These are phyloP conservation scores for Tolypocladium ovalisporum DNA, from an alignment of 2,329 filamentous ascomycete genomes.

Conservation along the genomic window DNA sequence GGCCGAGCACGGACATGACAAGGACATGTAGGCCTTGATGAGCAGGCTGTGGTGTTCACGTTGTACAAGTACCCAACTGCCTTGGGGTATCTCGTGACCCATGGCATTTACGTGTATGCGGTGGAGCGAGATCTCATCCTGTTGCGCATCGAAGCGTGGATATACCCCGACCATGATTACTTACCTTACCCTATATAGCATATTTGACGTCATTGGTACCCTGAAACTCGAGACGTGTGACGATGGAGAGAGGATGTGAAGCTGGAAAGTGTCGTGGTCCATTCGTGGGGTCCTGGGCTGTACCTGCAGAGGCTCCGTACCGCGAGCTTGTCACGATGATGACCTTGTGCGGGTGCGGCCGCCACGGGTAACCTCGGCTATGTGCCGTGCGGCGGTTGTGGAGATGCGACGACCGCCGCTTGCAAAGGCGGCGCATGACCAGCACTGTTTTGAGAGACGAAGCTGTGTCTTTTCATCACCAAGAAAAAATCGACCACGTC, in stretches of 20 bases:
- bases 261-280: neutral
- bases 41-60: neutral
- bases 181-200: neutral
- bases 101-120: neutral
- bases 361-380: slow-evolving; percentile 7
- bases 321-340: neutral
- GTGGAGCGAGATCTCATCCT: neutral
- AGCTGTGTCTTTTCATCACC: neutral
- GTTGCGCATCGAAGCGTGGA: neutral
- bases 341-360: neutral
- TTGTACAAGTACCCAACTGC: neutral
- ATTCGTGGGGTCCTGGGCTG: neutral
- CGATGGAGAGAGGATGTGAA: too few species aligned
- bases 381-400: slow-evolving; percentile 2
- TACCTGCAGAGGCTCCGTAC: neutral
- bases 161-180: neutral
- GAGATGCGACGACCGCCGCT: slow-evolving; percentile 1
- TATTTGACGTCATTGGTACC: neutral
- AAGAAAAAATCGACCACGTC: neutral
- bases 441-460: neutral
- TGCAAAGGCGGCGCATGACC: neutral
- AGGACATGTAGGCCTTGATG: neutral
- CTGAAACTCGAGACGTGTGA: neutral
- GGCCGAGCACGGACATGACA: slow-evolving; percentile 25
- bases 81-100: neutral